These are phyloP conservation scores for Cryptosporidium felis DNA, from an alignment of 169 alveolate genomes.

Conservation along the genomic window DNA sequence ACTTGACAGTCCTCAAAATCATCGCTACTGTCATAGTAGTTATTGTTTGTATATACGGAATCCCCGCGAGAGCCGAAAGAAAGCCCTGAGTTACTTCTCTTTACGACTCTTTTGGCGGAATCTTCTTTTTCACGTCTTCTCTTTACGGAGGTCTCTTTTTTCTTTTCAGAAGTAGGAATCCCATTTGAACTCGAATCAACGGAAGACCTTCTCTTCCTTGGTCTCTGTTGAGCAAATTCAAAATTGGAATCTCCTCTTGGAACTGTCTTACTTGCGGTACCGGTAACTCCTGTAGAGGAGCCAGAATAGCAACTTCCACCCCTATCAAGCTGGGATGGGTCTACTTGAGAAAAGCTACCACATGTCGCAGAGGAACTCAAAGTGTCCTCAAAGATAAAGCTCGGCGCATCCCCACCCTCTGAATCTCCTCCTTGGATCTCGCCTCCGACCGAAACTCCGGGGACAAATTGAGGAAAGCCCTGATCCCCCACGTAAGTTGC, in stretches of 20 bases:
- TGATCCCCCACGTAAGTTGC: not conserved
- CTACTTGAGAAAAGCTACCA: not conserved
- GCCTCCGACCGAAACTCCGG: not conserved
- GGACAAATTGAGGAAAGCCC: not conserved
- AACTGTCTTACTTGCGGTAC: no score
- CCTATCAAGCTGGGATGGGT: not conserved
- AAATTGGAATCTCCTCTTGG: no score
- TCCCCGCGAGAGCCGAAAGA: no score
- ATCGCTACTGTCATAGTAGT: no score
- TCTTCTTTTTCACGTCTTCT: slow-evolving; percentile 47
- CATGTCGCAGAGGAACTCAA: not conserved
- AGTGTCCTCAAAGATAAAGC: not conserved
- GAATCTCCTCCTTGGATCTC: not conserved
- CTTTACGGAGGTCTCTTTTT: not conserved
- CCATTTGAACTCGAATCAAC: not conserved
- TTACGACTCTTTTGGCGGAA: not conserved
- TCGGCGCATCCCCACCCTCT: not conserved
- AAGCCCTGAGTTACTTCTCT: no score
- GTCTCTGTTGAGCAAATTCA: not conserved
- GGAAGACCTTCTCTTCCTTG: not conserved
- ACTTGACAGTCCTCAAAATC: no score
- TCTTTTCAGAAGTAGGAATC: not conserved
- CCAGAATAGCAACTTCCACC: no score
- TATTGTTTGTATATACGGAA: no score
- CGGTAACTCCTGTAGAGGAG: no score